Percentiles rank a stretch among this genome's conserved stretches.
phyloP scores from a whole-genome alignment of 768 basidiomycete species.

The Tricholoma terreum region DNA sequence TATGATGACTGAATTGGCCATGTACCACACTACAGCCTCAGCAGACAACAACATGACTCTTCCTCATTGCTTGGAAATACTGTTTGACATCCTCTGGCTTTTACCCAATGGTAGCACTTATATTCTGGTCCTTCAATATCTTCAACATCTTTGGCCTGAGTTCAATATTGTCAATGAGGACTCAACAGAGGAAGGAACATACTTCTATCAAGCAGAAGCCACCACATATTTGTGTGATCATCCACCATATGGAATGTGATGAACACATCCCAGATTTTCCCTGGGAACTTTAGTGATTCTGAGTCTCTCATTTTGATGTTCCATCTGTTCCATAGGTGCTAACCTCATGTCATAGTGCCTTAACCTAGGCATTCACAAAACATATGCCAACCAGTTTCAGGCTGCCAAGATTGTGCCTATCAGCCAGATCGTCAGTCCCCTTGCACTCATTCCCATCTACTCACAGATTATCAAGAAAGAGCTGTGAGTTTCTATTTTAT shows the following conservation, averaged over 20 bases:
- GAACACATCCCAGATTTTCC: too few species aligned
- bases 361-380: neutral
- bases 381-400: neutral
- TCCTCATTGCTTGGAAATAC: conserved; percentile 2
- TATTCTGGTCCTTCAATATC: neutral
- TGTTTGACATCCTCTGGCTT: neutral
- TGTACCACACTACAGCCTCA: conserved; percentile 16
- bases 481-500: conserved; percentile 2
- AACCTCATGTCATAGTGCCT: neutral
- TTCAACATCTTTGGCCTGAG: neutral
- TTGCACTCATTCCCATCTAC: neutral
- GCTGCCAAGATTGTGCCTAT: neutral
- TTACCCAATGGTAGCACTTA: neutral
- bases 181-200: neutral
- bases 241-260: too few species aligned
- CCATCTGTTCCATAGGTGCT: too few species aligned
- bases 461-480: neutral
- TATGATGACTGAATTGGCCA: conserved; percentile 20
- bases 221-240: too few species aligned
- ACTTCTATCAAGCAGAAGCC: neutral
- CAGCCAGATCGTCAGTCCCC: neutral
- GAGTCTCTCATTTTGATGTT: too few species aligned
- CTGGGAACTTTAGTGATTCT: too few species aligned
- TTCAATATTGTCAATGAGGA: neutral
- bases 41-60: conserved; percentile 1